phyloP scores from a whole-genome alignment of 306 rosid genomes.

The Myrica gale region DNA sequence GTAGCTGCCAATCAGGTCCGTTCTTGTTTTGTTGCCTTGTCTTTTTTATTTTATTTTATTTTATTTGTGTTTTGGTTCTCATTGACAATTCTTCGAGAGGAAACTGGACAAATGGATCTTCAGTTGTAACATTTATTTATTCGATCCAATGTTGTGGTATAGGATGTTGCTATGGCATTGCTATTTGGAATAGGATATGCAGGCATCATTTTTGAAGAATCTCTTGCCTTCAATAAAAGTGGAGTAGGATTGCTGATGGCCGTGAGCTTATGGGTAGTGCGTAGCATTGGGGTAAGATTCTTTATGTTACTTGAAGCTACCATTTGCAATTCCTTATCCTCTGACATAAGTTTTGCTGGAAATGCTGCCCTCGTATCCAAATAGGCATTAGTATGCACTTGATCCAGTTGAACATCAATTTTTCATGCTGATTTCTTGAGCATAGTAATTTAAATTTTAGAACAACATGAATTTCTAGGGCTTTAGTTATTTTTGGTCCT shows the following conservation, averaged over 20 bases:
- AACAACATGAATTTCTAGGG: not conserved
- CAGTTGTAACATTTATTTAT: slow-evolving; percentile 14
- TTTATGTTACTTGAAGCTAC: slow-evolving; percentile 12
- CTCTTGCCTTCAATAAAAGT: slow-evolving; percentile 89
- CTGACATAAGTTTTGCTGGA: slow-evolving; percentile 7
- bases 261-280: slow-evolving; percentile 84
- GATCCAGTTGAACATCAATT: not conserved
- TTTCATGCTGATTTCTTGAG: not conserved
- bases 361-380: slow-evolving; percentile 1
- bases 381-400: not conserved
- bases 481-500: not conserved
- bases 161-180: slow-evolving; percentile 94
- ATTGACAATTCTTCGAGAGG: not conserved
- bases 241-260: slow-evolving; percentile 99
- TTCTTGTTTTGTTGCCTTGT: slow-evolving; percentile 23
- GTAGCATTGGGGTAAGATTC: slow-evolving; percentile 82
- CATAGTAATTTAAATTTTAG: not conserved
- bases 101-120: not conserved
- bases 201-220: slow-evolving; percentile 94
- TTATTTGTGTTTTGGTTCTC: no score
- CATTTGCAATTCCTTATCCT: slow-evolving; percentile 10
- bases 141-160: slow-evolving; percentile 21
- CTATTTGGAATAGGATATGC: slow-evolving; percentile 88
- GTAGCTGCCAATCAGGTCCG: slow-evolving; percentile 93
- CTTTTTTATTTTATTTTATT: not conserved